Evolutionary conservation across 1,139 yeast genomes (phyloP).

Genomic region (Geotrichum carabidarum): DNA sequence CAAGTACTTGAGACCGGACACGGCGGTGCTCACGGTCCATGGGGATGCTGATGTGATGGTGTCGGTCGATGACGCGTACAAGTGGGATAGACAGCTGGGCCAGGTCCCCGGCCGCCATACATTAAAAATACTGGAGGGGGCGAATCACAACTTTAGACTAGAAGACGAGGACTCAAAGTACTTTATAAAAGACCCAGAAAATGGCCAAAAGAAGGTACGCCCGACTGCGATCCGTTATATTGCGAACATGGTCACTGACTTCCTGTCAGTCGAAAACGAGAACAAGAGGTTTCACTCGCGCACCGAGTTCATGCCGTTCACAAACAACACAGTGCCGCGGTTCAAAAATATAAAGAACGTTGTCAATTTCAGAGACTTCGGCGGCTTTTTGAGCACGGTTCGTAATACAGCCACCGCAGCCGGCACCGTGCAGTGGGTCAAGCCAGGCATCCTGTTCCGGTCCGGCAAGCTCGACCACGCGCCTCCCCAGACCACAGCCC

Average conservation of each 20-base stretch:
- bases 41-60: constrained; percentile 65
- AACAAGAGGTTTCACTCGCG: constrained; percentile 48
- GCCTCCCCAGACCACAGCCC: not conserved
- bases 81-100: constrained; percentile 53
- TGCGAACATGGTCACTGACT: constrained; percentile 48
- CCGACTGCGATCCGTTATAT: constrained; percentile 60
- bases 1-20: constrained; percentile 40
- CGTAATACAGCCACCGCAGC: not conserved
- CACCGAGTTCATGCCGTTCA: constrained; percentile 14
- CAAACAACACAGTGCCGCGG: constrained; percentile 5
- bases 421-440: constrained; percentile 37
- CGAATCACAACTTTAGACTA: constrained; percentile 68
- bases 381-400: constrained; percentile 54
- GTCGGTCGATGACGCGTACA: constrained; percentile 58
- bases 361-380: constrained; percentile 70
- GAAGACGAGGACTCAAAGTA: not conserved
- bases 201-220: constrained; percentile 33
- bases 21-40: constrained; percentile 61
- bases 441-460: constrained; percentile 54
- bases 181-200: constrained; percentile 19
- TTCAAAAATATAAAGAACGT: constrained; percentile 43
- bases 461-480: constrained; percentile 43
- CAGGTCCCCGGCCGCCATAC: constrained; percentile 48
- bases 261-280: constrained; percentile 49
- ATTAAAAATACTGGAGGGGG: constrained; percentile 55